Evolutionary conservation across 495 filamentous ascomycete species (phyloP).

Genomic region (Neurospora sp.): DNA sequence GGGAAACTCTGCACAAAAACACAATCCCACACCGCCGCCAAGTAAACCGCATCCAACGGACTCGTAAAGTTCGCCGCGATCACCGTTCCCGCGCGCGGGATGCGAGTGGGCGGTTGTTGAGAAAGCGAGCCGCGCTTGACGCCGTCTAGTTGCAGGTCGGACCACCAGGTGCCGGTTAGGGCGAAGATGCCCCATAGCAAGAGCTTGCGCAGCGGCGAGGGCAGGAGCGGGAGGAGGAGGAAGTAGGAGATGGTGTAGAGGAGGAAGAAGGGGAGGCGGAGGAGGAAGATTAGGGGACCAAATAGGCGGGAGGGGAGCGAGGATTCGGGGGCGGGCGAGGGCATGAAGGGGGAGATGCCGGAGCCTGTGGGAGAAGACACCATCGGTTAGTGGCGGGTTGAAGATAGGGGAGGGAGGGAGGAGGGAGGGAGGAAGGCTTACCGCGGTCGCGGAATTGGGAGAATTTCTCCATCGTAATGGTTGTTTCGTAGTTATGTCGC

Average conservation of each 20-base stretch:
- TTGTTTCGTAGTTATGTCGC: background rate
- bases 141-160: constrained; percentile 91
- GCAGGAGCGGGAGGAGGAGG: constrained; percentile 71
- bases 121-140: constrained; percentile 70
- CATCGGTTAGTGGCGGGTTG: constrained; percentile 6
- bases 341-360: constrained; percentile 91
- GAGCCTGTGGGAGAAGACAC: constrained; percentile 49
- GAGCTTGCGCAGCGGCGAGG: constrained; percentile 66
- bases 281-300: constrained; percentile 60
- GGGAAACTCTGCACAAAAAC: constrained; percentile 79
- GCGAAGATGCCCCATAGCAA: constrained; percentile 76
- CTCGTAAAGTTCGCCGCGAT: constrained; percentile 88
- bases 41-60: constrained; percentile 85
- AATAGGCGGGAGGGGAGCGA: constrained; percentile 40
- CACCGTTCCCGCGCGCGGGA: constrained; percentile 65
- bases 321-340: constrained; percentile 52
- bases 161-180: constrained; percentile 91
- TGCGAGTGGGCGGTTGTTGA: constrained; percentile 49
- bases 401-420: background rate
- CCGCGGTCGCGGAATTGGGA: constrained; percentile 93
- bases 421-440: constrained; percentile 23
- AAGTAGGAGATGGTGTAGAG: constrained; percentile 62
- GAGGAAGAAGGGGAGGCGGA: constrained; percentile 73
- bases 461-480: constrained; percentile 78
- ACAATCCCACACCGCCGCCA: constrained; percentile 94